These are phyloP conservation scores for Magnolia changhungtana DNA, from an alignment of 164 flowering plant genomes.

Conservation along the genomic window DNA sequence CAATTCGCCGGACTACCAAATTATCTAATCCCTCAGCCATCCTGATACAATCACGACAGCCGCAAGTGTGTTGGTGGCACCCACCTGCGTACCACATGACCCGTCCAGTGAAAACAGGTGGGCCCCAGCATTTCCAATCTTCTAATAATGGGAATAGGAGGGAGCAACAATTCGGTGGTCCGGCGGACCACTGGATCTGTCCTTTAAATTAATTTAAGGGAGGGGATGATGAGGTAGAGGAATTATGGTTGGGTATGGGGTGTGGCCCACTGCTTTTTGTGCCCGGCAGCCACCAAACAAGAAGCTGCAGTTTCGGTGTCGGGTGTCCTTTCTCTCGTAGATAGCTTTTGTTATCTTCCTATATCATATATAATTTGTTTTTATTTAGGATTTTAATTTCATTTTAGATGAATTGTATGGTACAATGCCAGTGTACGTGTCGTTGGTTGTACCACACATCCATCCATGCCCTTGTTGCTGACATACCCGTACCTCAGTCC, in stretches of 20 bases:
- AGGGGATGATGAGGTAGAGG: constrained; percentile 27
- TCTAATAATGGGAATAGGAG: not conserved
- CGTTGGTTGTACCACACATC: too few relatives aligned
- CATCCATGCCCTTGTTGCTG: too few relatives aligned
- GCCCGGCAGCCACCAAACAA: constrained; percentile 62
- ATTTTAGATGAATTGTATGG: too few relatives aligned
- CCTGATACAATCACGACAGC: too few relatives aligned
- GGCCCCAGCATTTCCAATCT: not conserved
- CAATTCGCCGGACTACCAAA: too few relatives aligned
- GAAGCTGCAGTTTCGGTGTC: constrained; percentile 42
- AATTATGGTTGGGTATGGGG: constrained; percentile 33
- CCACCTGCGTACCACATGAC: too few relatives aligned
- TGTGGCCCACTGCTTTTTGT: constrained; percentile 25
- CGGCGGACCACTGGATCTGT: not conserved
- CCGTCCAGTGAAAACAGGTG: too few relatives aligned
- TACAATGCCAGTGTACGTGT: too few relatives aligned
- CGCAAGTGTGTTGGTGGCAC: too few relatives aligned
- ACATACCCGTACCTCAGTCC: too few relatives aligned
- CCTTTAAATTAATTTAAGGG: not conserved
- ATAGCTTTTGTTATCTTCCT: not conserved
- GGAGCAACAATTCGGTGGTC: not conserved
- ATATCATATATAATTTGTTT: not conserved
- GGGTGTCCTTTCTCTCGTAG: constrained; percentile 20
- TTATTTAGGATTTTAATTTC: not conserved
- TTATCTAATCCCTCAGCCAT: too few relatives aligned